phyloP scores from a whole-genome alignment of 2,329 filamentous ascomycete genomes.

The Talaromyces sp. region DNA sequence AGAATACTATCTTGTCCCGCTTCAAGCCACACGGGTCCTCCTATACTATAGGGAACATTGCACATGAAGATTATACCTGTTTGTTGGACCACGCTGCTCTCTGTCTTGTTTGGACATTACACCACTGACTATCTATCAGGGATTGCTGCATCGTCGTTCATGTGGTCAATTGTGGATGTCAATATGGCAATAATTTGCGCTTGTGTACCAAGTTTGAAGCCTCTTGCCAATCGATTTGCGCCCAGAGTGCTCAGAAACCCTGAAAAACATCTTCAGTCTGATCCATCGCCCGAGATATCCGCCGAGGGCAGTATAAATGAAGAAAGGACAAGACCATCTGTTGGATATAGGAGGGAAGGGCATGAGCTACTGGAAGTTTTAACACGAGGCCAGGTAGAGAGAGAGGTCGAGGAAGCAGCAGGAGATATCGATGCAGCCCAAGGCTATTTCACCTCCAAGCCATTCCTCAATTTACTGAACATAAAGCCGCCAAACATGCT shows the following conservation, averaged over 20 bases:
- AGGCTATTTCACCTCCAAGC: neutral
- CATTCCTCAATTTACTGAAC: slow-evolving; percentile 14
- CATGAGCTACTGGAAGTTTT: neutral
- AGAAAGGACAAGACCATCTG: neutral
- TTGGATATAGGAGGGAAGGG: neutral
- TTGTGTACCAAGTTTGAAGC: slow-evolving; percentile 41
- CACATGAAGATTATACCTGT: neutral
- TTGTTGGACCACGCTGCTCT: neutral
- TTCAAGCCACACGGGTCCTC: neutral
- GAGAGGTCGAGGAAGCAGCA: neutral
- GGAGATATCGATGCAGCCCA: neutral
- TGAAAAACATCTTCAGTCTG: neutral
- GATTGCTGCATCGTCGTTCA: neutral
- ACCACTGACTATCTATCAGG: neutral
- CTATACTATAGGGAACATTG: neutral
- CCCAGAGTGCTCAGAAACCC: neutral
- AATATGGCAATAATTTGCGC: slow-evolving; percentile 43
- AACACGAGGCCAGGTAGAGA: neutral
- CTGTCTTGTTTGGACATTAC: neutral
- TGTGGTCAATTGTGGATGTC: slow-evolving; percentile 41
- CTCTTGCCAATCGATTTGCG: slow-evolving; percentile 24
- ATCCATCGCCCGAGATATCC: neutral
- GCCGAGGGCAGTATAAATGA: neutral
- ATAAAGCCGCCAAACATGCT: slow-evolving; percentile 10
- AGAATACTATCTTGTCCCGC: neutral